Conservation (phyloP, 495 filamentous ascomycete genomes). For the Aspergillus cristatus region DNA sequence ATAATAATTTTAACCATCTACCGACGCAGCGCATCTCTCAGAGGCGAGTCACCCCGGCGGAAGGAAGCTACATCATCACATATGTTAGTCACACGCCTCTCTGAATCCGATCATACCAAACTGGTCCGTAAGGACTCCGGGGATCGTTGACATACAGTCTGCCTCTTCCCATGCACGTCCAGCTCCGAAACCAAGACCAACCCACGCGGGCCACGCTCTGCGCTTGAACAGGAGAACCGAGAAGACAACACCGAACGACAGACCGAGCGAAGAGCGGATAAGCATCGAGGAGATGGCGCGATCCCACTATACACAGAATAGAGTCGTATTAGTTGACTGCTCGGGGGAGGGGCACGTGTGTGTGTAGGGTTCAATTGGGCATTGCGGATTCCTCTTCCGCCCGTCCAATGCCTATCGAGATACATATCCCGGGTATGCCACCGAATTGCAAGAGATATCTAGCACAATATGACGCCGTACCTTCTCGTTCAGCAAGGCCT, state of each 20-base stretch:
- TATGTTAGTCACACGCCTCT: conserved; percentile 7
- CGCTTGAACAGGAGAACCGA: conserved; percentile 96
- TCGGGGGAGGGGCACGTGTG: not conserved
- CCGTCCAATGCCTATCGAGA: not conserved
- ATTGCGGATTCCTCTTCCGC: too few relatives aligned
- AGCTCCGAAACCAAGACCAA: conserved; percentile 89
- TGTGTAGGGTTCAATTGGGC: too few relatives aligned
- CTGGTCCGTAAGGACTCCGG: too few relatives aligned
- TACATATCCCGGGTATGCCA: too few relatives aligned
- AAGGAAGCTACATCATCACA: conserved; percentile 30
- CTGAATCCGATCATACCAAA: not conserved
- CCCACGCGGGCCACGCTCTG: conserved; percentile 88
- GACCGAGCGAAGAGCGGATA: conserved; percentile 87
- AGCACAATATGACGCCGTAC: conserved; percentile 34
- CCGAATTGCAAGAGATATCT: too few relatives aligned
- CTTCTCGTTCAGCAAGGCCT: conserved; percentile 93
- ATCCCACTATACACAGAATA: conserved; percentile 67
- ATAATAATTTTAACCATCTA: conserved; percentile 19
- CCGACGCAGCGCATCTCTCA: conserved; percentile 36
- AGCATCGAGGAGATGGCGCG: conserved; percentile 92
- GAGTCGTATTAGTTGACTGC: not conserved
- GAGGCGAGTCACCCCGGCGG: conserved; percentile 37
- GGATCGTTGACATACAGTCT: conserved; percentile 35
- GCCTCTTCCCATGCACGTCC: conserved; percentile 91
- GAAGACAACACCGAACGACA: conserved; percentile 95